phyloP scores from a whole-genome alignment of 2,329 filamentous ascomycete species.

The Arthrocladium fulminans region DNA sequence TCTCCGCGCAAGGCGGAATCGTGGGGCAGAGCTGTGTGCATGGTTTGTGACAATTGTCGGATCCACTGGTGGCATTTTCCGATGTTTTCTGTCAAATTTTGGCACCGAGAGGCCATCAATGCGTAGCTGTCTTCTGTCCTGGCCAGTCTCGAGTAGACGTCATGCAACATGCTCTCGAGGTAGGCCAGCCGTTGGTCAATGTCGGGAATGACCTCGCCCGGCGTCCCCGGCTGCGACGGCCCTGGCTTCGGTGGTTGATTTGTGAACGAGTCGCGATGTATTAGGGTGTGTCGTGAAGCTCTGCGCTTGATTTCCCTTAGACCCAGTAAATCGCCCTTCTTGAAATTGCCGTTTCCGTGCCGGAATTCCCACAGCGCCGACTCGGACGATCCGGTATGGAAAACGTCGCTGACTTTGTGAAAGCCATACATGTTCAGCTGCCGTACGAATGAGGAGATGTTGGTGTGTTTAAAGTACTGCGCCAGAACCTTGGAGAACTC shows the following conservation, averaged over 20 bases:
- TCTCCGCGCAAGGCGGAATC: constrained; percentile 75
- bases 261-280: constrained; percentile 82
- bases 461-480: constrained; percentile 99
- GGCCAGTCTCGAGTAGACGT: constrained; percentile 64
- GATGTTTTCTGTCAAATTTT: constrained; percentile 72
- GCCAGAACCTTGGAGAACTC: constrained; percentile 97
- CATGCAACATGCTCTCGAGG: constrained; percentile 75
- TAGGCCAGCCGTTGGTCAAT: constrained; percentile 65
- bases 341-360: constrained; percentile 94
- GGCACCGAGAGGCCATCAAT: constrained; percentile 70
- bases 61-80: constrained; percentile 58
- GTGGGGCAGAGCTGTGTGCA: constrained; percentile 52
- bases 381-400: constrained; percentile 88
- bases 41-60: constrained; percentile 24
- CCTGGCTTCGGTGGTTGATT: constrained; percentile 57
- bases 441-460: constrained; percentile 95
- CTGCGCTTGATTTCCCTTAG: constrained; percentile 91
- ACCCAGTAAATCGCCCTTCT: constrained; percentile 82
- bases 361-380: constrained; percentile 98
- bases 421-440: constrained; percentile 99
- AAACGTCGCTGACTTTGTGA: constrained; percentile 99
- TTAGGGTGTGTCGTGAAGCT: constrained; percentile 83
- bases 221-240: constrained; percentile 71
- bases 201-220: constrained; percentile 73
- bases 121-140: constrained; percentile 77